phyloP scores from a whole-genome alignment of 208 protist genomes.

The Crithidia bombi region DNA sequence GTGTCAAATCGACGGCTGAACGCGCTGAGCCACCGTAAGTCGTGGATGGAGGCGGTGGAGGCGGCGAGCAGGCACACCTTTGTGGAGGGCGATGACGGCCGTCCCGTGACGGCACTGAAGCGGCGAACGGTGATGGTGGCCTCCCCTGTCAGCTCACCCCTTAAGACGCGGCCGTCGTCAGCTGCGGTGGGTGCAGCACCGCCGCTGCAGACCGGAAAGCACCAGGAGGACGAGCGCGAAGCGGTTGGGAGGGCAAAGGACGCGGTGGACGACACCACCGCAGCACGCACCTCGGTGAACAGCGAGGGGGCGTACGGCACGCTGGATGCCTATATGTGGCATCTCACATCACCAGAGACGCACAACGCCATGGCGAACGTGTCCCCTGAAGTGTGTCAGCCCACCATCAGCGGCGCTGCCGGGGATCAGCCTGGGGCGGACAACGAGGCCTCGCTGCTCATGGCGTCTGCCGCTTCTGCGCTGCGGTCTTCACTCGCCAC shows the following conservation, averaged over 20 bases:
- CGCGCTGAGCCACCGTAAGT: not conserved
- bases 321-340: conserved; percentile 23
- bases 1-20: not conserved
- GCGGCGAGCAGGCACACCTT: conserved; percentile 5
- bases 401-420: not conserved
- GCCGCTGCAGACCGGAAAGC: not conserved
- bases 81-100: conserved; percentile 24
- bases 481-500: conserved; percentile 8
- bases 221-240: not conserved
- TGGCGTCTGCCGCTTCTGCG: conserved; percentile 14
- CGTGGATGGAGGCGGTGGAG: conserved; percentile 16
- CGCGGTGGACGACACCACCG: not conserved
- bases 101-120: conserved; percentile 21
- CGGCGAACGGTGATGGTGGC: not conserved
- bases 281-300: not conserved
- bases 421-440: not conserved
- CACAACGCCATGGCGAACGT: not conserved
- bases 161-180: not conserved
- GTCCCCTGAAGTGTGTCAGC: not conserved
- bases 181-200: not conserved
- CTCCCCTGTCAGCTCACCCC: not conserved
- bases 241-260: not conserved
- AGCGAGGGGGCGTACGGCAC: not conserved
- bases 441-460: conserved; percentile 4
- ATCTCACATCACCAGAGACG: not conserved